Evolutionary conservation across 495 filamentous ascomycete genomes (phyloP), one percentile per base, ranked within the genome.

Genomic region (Hypoxylon lienhwacheense): DNA sequence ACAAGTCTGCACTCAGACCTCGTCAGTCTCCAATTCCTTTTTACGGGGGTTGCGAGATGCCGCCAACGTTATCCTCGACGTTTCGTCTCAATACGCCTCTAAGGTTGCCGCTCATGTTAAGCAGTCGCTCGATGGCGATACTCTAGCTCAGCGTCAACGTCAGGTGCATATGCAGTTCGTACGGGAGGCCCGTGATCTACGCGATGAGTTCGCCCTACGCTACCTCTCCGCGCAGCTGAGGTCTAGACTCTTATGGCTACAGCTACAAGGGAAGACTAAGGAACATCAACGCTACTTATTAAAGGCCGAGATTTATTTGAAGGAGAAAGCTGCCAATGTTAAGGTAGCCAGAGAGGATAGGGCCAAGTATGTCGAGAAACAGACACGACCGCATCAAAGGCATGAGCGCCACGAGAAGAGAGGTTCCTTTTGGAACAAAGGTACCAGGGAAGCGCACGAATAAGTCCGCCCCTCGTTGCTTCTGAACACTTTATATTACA

Each of bases 201-300:
- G 66, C 2, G 66, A 69, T 6, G 61, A 70, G 21, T 49, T 64
- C 16, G 45, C 66, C 25, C 17, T 73, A 20, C 60, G 65, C 2
- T 29, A 77, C 21, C 65, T 77, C 39, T 67, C 67, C 16, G 73
- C 73, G 17, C 76, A 75, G 40, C 60, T 78, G 8, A 45, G 55
- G 12, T 76, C 76, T 24, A 73, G 66, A 59, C 70, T 78, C n/a
- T 72, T 66, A 66, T 78, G 76, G 76, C 63, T 78, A 24, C 69
- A 63, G 54, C 3, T 73, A 29, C 71, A 62, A 41, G 73, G 74
- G 1, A 73, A 68, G 55, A 53, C 39, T n/a, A 59, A 72, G 2
- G 73, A 76, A 42, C 65, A 73, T 25, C 61, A 61, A 2, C 66
- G 64, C 6, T 78, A 78, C 51, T 35, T 70, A 40, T 65, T 55